Evolutionary conservation across 2,329 filamentous ascomycete species (phyloP).

Genomic region (Lachnellula cervina): DNA sequence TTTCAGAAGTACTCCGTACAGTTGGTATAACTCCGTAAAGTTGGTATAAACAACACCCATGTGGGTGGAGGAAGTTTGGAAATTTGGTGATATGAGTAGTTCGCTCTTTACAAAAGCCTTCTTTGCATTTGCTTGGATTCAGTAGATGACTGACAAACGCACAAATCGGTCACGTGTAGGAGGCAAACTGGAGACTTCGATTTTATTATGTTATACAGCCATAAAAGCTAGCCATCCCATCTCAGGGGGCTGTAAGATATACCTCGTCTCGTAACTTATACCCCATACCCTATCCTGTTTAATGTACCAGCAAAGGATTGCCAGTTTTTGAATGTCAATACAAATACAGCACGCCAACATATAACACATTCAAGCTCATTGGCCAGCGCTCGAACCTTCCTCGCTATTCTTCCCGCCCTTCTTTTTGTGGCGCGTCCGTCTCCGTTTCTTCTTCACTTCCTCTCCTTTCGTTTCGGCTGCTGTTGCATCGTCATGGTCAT

Average conservation of each 20-base stretch:
- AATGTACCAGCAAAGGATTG: neutral
- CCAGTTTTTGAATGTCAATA: neutral
- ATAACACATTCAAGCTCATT: neutral
- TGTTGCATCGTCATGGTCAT: slow-evolving; percentile 1
- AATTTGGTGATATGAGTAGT: too few relatives aligned
- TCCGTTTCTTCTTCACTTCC: slow-evolving; percentile 27
- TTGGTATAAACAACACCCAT: too few relatives aligned
- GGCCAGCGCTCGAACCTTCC: slow-evolving; percentile 9
- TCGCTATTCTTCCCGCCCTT: slow-evolving; percentile 21
- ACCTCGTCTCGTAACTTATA: too few relatives aligned
- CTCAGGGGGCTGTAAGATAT: too few relatives aligned
- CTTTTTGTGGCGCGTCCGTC: slow-evolving; percentile 22
- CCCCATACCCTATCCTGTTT: neutral
- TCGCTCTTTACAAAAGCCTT: too few relatives aligned
- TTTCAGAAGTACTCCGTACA: too few relatives aligned
- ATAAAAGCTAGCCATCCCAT: too few relatives aligned
- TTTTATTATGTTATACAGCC: too few relatives aligned
- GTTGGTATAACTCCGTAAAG: too few relatives aligned
- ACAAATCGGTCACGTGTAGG: neutral
- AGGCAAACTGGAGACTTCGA: neutral
- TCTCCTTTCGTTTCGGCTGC: slow-evolving; percentile 9
- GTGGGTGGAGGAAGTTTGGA: too few relatives aligned
- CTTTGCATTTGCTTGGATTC: too few relatives aligned
- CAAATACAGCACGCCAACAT: neutral
- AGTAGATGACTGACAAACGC: neutral